Conservation (phyloP, 1,284 basidiomycete genomes). For the Malassezia slooffiae region DNA sequence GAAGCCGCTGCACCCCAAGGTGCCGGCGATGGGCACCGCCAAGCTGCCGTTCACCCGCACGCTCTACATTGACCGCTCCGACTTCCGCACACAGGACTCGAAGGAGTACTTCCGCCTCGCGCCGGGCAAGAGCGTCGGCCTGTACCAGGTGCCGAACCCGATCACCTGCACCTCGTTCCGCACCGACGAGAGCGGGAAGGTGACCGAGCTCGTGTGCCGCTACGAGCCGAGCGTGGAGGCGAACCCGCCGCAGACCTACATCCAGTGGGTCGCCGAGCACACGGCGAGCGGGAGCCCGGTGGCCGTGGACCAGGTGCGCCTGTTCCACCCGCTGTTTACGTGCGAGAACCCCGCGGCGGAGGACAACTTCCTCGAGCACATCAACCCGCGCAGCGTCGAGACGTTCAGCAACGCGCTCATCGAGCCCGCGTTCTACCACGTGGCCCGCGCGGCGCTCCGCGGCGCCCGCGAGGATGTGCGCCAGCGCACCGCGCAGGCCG, state of each 20-base stretch:
- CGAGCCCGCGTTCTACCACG: constrained; percentile 77
- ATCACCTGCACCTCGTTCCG: constrained; percentile 86
- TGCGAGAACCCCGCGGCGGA: constrained; percentile 73
- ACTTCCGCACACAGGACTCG: constrained; percentile 83
- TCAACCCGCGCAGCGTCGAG: constrained; percentile 69
- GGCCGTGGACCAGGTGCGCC: constrained; percentile 71
- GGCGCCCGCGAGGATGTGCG: constrained; percentile 61
- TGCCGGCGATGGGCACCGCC: constrained; percentile 72
- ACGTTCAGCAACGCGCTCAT: constrained; percentile 68
- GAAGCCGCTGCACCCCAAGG: constrained; percentile 89
- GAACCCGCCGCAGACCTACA: constrained; percentile 73
- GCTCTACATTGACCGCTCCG: constrained; percentile 85
- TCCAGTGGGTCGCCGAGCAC: constrained; percentile 94
- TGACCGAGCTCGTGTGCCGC: constrained; percentile 66
- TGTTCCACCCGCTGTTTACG: constrained; percentile 89
- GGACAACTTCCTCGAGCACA: constrained; percentile 62
- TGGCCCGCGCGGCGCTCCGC: constrained; percentile 61
- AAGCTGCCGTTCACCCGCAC: constrained; percentile 76
- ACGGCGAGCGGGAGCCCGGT: constrained; percentile 67
- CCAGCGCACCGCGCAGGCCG: constrained; percentile 49
- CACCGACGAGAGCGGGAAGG: constrained; percentile 56
- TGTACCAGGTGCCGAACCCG: constrained; percentile 88
- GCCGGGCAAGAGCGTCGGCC: constrained; percentile 89
- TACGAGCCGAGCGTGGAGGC: constrained; percentile 54
- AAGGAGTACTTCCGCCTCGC: constrained; percentile 95